phyloP scores from a whole-genome alignment of 2,329 filamentous ascomycete genomes.

The Davidsoniella neocaledoniae region DNA sequence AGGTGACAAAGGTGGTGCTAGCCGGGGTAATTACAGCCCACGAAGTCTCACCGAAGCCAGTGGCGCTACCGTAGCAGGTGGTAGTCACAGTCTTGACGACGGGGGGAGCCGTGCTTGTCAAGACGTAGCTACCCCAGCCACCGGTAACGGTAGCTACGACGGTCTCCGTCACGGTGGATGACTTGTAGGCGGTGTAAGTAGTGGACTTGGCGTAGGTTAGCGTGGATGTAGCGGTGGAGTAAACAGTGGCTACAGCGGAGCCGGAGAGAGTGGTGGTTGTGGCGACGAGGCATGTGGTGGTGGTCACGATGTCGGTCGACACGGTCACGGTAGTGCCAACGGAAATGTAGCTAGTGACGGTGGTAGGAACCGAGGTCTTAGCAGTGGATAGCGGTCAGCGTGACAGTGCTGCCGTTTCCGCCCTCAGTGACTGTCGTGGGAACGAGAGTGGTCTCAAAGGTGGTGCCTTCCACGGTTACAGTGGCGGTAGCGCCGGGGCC shows the following conservation, averaged over 20 bases:
- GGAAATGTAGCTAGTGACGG: neutral
- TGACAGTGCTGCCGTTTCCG: neutral
- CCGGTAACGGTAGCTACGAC: neutral
- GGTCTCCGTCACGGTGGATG: slow-evolving; percentile 4
- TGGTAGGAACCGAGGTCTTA: neutral
- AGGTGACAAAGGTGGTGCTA: neutral
- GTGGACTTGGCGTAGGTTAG: neutral
- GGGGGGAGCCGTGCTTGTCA: slow-evolving; percentile 1
- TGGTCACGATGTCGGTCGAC: slow-evolving; percentile 7
- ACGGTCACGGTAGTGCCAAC: slow-evolving; percentile 7
- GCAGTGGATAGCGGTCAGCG: slow-evolving; percentile 1
- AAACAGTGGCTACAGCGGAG: slow-evolving; percentile 4
- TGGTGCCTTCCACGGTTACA: neutral
- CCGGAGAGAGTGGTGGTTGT: slow-evolving; percentile 2
- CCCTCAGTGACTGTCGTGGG: slow-evolving; percentile 1
- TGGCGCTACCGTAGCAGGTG: neutral
- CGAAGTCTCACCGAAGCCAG: neutral
- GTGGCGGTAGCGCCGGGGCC: neutral
- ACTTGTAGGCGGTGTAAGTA: slow-evolving; percentile 3
- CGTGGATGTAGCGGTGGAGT: slow-evolving; percentile 5
- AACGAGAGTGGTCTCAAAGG: neutral
- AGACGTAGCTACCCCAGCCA: too few species aligned
- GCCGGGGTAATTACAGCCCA: neutral
- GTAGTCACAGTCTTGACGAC: slow-evolving; percentile 6
- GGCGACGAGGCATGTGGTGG: slow-evolving; percentile 4